Evolutionary conservation across 495 filamentous ascomycete species (phyloP), one percentile per base, ranked within the genome.

Genomic region (Penicillium flavigenum): DNA sequence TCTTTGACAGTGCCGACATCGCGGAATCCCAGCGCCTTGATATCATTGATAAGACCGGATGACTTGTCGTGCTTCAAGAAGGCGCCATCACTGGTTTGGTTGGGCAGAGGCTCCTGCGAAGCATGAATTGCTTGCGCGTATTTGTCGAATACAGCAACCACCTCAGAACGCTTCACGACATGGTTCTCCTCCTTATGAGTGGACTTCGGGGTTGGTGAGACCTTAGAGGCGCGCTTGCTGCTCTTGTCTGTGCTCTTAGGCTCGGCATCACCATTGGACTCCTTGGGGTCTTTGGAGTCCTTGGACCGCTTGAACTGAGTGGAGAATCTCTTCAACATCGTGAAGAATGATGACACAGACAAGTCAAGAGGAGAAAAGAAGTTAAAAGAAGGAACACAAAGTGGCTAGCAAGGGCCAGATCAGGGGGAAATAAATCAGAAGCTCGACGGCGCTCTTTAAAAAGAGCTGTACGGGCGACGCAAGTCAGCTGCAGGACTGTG

Each of bases 111-210:
- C 48, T 82, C 77, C 46, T 78, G 77, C 32, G 81, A 83, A 29
- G 87, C 83, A 48, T 85, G 81, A 47, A 91, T 79, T 19, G 90
- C 61, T 58, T 89, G 86, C 14, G 77, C 79, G 71, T 84, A 84
- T 59, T 81, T 76, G 51, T 82, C 76, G 53, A 90, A 87, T 12
- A 81, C 77, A 20, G 68, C 69, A n/a, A 69, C 62, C 10, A 77
- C 75, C 48, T 80, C 76, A 19, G 58, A 62, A 12, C 70, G 66
- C 54, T 70, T 76, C 47, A 75, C 75, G 38, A 57, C 54, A 32
- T 75, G 68, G 48, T 63, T 64, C n/a, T 69, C 63, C 24, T 68
- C 64, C 27, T 75, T 65, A 11, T 73, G 59, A 32, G 69, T 56
- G 19, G 73, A 62, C 29, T 72, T 74, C 22, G 62, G 71, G 5